Base-by-base conservation (phyloP, 768 basidiomycete genomes). In the Suillus weaverae region DNA sequence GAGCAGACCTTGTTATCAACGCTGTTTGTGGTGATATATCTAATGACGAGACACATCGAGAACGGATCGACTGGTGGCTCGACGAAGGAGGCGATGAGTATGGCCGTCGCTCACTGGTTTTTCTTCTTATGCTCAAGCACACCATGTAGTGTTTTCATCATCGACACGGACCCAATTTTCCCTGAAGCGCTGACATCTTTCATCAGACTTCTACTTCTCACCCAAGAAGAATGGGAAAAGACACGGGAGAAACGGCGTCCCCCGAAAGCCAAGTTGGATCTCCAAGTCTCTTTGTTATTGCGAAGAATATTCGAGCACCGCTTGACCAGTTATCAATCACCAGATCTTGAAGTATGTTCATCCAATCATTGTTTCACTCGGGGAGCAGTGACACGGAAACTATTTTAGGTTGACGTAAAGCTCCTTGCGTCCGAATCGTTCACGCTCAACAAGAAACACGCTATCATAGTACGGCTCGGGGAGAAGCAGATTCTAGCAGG, bases 11-110 rank as follows among this genome's bases (percentile, higher is more conserved):
- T 53, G 79, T 89, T 13, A 83, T 92, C 30, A 72, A 80, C 10
- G 77, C 77, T 32, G 72, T 84, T 48, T 66, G 38, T 64, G 66
- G 35, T 26, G 43, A 20, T 46, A 51, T 60, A 7, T 63, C 70
- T 48, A 26, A 62, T 16, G 56, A 8, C 18, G 62, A 69, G 5
- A 59, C 39, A 30, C 18, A 41, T 8, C 78, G 83, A 67, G 86
- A 87, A 69, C 84, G 94, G 44, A 89, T 97, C 10, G 93, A 98
- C 66, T 97, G 92, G 89, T 95, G 95, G 92, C 79, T 99, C 14
- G 94, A 97, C 67, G 85, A 89, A 72, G 92, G 90, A 3, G 90
- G 90, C 22, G 95, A 97, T 68, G 95, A 97, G 95, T 95, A 72
- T 68, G 88, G 80, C 36, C 59, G 43, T 35, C 13, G 22, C 30